These are phyloP conservation scores for Schoenoplectus triqueter DNA, from an alignment of 202 grass and related monocot genomes.

Conservation along the genomic window DNA sequence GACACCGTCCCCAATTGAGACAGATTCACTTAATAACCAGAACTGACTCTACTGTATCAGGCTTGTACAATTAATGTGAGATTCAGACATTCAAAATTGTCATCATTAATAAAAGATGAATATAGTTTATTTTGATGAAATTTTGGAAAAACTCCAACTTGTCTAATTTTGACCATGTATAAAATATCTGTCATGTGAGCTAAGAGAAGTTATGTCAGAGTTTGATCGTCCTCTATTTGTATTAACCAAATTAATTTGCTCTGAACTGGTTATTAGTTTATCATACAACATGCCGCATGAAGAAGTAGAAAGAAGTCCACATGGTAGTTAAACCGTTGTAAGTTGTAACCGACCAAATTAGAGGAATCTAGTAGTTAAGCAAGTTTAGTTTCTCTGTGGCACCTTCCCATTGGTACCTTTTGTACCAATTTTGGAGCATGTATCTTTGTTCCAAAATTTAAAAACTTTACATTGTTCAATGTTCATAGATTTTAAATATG, in stretches of 20 bases:
- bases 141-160: no score
- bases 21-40: background rate
- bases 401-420: background rate
- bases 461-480: no score
- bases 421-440: background rate
- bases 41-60: background rate
- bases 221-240: background rate
- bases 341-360: constrained; percentile 33
- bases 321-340: constrained; percentile 43
- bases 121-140: background rate
- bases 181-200: background rate
- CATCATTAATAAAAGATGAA: background rate
- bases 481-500: background rate
- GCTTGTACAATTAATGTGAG: background rate
- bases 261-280: background rate
- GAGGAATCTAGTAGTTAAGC: constrained; percentile 31
- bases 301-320: constrained; percentile 20
- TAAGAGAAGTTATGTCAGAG: constrained; percentile 11
- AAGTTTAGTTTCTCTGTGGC: constrained; percentile 2
- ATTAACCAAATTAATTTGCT: background rate
- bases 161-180: background rate
- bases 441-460: no score
- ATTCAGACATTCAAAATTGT: background rate
- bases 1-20: constrained; percentile 32
- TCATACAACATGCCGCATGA: background rate